Base-by-base conservation (phyloP, 1,284 basidiomycete species). In the Amylostereum areolatum region DNA sequence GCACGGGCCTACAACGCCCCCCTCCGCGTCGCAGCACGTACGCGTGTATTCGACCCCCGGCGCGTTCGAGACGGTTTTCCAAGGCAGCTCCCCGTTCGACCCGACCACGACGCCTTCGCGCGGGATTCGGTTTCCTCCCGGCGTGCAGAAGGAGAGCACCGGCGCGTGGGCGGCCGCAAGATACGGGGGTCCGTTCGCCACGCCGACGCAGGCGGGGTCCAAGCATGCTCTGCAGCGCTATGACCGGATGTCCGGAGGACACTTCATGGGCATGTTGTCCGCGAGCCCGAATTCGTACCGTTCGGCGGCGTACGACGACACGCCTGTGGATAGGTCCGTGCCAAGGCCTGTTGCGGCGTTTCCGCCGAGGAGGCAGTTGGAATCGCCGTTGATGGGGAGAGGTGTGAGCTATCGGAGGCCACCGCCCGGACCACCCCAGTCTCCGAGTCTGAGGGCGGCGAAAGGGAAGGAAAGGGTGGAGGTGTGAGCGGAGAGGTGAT, bases 1-100 rank as follows among this genome's bases (percentile, higher is more conserved):
- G 29, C 60, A 56, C 34, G 75, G 68, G 27, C 78, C 78, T 37
- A 71, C 68, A 18, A 83, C 81, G 7, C 83, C 80, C 4, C 71
- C 69, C 47, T 68, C 68, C 46, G 57, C 61, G 18, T 62, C 65
- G 18, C 70, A 69, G 50, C 68, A 67, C 48, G 70, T 70, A 37
- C 71, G 70, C n/a, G 65, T 80, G 47, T 75, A 77, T 48, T 66
- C 65, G 40, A 71, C 64, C 66, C 67, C 46, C 66, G 66, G 4
- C 48, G 70, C 45, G 73, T 75, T n/a, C 60, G 74, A 78, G 37
- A 83, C 8, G 2, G 2, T 8, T n/a, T 8, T 43, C 41, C 54
- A 35, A n/a, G 34, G 34, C 34, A 29, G 27, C 41, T 52, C 33
- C 51, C 46, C 37, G 59, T 43, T 43, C 47, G 47, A 48, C 34